Evolutionary conservation across 305 asterid species (phyloP).

Genomic region (Withania somnifera): DNA sequence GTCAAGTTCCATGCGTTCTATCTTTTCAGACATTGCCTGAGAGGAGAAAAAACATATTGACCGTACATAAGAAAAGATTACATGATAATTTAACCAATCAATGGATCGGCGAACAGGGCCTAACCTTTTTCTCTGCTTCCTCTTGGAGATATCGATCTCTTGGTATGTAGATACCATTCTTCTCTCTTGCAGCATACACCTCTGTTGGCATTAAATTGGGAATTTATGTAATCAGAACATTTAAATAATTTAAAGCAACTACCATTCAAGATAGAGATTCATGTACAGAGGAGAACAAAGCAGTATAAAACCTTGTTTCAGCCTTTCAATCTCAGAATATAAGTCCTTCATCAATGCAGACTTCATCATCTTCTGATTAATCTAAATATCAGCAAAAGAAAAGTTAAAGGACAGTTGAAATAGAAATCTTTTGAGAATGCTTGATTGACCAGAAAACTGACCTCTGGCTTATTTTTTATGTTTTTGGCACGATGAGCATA

Average conservation of each 20-base stretch:
- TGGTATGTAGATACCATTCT: conserved; percentile 97
- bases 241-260: not conserved
- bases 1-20: conserved; percentile 93
- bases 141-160: conserved; percentile 90
- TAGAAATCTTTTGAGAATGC: not conserved
- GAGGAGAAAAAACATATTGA: not conserved
- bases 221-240: not conserved
- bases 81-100: conserved; percentile 1
- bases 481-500: conserved; percentile 98
- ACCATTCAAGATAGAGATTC: not conserved
- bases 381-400: conserved; percentile 29
- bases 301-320: conserved; percentile 73
- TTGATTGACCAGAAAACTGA: conserved; percentile 15
- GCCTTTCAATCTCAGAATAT: conserved; percentile 83
- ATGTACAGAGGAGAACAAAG: conserved; percentile 2
- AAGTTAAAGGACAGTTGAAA: not conserved
- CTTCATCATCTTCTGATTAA: conserved; percentile 99
- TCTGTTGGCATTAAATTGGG: conserved; percentile 31
- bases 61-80: not conserved
- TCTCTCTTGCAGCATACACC: conserved; percentile 98
- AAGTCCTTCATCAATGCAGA: conserved; percentile 89
- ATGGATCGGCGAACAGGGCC: not conserved
- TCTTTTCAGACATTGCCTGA: conserved; percentile 95
- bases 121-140: conserved; percentile 93
- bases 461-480: conserved; percentile 99